Conservation (phyloP, 202 grass and related monocot genomes). For the Elaeis oleifera region DNA sequence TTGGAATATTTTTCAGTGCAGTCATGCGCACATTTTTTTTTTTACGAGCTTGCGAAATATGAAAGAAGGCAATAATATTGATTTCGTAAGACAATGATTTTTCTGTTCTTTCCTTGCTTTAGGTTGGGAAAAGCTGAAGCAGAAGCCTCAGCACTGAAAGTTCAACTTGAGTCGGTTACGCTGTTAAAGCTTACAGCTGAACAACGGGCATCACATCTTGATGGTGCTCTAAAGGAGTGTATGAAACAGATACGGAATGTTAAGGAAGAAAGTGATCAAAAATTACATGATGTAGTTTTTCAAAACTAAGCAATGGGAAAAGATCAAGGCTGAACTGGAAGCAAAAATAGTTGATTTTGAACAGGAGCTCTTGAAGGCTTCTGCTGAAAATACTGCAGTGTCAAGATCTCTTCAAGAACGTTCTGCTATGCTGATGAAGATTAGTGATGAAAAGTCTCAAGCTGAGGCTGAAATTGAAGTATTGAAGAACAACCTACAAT, state of each 20-base stretch:
- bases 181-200: slow-evolving; percentile 17
- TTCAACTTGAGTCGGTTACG: slow-evolving; percentile 20
- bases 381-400: slow-evolving; percentile 22
- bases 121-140: slow-evolving; percentile 48
- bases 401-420: slow-evolving; percentile 23
- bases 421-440: slow-evolving; percentile 19
- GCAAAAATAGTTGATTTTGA: slow-evolving; percentile 30
- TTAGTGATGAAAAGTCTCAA: slow-evolving; percentile 25
- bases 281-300: slow-evolving; percentile 37
- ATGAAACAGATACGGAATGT: slow-evolving; percentile 46
- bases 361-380: slow-evolving; percentile 14
- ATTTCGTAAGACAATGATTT: neutral
- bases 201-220: slow-evolving; percentile 25
- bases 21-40: no score
- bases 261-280: slow-evolving; percentile 63
- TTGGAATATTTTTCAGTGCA: no score
- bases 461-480: slow-evolving; percentile 33
- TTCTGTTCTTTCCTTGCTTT: slow-evolving; percentile 4
- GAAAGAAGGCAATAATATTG: no score
- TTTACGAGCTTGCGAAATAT: no score
- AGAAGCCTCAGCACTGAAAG: slow-evolving; percentile 27
- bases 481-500: slow-evolving; percentile 13
- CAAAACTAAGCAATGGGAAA: slow-evolving; percentile 48
- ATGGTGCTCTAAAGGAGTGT: slow-evolving; percentile 26
- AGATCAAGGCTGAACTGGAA: slow-evolving; percentile 31